Evolutionary conservation across 176 grass and related monocot species (phyloP).

Genomic region (Chloris gayana): DNA sequence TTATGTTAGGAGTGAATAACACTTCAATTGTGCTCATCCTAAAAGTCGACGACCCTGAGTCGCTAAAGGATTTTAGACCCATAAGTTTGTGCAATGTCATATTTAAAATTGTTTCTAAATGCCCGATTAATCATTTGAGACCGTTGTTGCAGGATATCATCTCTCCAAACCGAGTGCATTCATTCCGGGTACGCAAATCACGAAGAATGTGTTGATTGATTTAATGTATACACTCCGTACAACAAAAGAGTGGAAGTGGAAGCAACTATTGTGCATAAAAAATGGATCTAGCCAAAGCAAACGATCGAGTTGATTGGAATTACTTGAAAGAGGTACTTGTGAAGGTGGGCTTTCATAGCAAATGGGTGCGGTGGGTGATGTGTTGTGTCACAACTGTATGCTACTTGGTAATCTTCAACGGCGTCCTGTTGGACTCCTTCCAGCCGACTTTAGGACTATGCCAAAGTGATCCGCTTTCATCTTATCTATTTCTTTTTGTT

Average conservation of each 20-base stretch:
- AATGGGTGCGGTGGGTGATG: neutral
- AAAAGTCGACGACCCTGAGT: neutral
- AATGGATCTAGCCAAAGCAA: too few species aligned
- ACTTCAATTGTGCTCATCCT: neutral
- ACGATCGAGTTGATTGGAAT: too few species aligned
- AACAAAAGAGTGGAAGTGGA: too few species aligned
- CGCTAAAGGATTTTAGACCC: neutral
- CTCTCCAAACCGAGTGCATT: neutral
- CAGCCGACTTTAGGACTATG: neutral
- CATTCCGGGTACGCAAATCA: neutral
- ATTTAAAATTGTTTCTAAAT: neutral
- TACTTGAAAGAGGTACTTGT: too few species aligned
- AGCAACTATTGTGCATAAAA: neutral
- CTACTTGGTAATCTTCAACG: neutral
- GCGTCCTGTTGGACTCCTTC: neutral
- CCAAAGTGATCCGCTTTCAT: neutral
- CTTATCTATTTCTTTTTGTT: neutral
- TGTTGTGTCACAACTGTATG: neutral
- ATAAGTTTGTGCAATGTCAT: neutral
- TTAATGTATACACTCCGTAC: neutral
- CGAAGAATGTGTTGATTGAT: neutral
- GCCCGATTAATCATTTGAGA: neutral
- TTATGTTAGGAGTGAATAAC: too few species aligned
- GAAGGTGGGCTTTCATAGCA: too few species aligned
- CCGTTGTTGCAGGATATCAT: neutral